These are phyloP conservation scores for Forsythia viridissima DNA, from an alignment of 257 asterid species.

Conservation along the genomic window DNA sequence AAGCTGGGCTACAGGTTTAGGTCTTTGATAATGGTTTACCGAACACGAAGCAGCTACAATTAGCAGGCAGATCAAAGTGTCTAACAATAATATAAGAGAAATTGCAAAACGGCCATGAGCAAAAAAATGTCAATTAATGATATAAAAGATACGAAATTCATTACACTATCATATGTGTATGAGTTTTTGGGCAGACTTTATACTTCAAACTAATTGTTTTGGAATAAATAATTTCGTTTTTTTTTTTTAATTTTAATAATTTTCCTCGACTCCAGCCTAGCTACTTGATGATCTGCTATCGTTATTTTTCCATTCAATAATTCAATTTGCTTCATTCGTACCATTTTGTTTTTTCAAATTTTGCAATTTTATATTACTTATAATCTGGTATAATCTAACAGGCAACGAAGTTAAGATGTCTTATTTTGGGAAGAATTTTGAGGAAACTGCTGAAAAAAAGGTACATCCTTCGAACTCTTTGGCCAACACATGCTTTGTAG, in stretches of 20 bases:
- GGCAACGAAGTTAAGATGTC: slow-evolving; percentile 18
- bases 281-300: background rate
- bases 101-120: background rate
- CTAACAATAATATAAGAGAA: background rate
- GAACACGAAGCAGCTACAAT: background rate
- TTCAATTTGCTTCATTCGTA: background rate
- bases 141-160: background rate
- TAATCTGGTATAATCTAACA: background rate
- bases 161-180: background rate
- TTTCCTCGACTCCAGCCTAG: background rate
- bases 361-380: background rate
- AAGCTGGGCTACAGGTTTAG: background rate
- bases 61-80: background rate
- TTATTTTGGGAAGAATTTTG: slow-evolving; percentile 21
- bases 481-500: background rate
- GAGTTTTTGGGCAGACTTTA: background rate
- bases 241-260: background rate
- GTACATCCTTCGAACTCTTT: background rate
- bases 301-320: background rate
- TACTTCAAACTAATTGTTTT: too few species aligned
- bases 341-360: background rate
- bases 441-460: slow-evolving; percentile 19
- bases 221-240: too few species aligned
- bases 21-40: background rate
- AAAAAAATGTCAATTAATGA: background rate